Base-by-base conservation (phyloP, 768 basidiomycete genomes). In the Postia placenta region DNA sequence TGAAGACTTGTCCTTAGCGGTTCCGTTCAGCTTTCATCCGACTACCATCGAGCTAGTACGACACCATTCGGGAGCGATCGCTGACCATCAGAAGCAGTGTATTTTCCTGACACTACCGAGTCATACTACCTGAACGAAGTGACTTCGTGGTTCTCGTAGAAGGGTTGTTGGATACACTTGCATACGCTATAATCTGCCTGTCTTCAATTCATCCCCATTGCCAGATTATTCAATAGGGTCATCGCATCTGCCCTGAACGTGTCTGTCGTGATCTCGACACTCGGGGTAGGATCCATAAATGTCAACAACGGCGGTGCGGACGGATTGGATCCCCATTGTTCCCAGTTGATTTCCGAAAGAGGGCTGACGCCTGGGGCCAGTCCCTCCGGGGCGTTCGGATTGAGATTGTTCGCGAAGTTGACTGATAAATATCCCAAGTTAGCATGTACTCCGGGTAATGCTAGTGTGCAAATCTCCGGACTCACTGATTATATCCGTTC, bases 391-490 rank as follows among this genome's bases (percentile, higher is more conserved):
- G 46, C 67, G 53, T 80, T 80, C 1, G 71, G 78, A 56, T 79
- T 57, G 39, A 74, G 70, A 7, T 58, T 68, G 39, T 54, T 60
- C 11, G 63, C 69, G 50, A 76, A 77, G 38, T 70, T 67, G 45
- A 78, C 67, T 47, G 38, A n/a, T 14, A n/a, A n/a, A n/a, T n/a
- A n/a, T n/a, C n/a, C n/a, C n/a, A 5, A 24, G 36, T 24, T 9
- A 22, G 38, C 38, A 39, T 39, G 38, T 39, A 39, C 19, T 6
- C 20, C 33, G n/a, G 33, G 9, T 35, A 9, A 35, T 35, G 11
- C 33, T n/a, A 35, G 19, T 28, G 26, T 35, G n/a, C n/a, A 12
- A n/a, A 20, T 20, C 20, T 33, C 3, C n/a, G n/a, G 30, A 38
- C 46, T 19, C 9, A 47, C 46, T 39, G 23, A 47, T 35, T 6